Evolutionary conservation across 2,329 filamentous ascomycete species (phyloP).

Genomic region (Pseudogymnoascus sp.): DNA sequence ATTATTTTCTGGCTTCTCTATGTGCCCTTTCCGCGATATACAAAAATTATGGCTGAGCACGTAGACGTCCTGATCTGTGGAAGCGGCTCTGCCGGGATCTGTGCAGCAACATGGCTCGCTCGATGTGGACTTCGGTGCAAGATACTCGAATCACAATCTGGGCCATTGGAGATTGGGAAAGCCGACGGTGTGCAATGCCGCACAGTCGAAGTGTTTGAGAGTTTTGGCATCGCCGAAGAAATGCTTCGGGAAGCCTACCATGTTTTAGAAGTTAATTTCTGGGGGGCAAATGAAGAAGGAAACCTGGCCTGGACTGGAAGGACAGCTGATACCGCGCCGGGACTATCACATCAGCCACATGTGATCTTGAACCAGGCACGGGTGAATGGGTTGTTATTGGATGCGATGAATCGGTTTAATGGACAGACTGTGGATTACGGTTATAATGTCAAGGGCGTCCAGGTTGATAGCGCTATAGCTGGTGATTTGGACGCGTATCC

Average conservation of each 20-base stretch:
- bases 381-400: slow-evolving; percentile 47
- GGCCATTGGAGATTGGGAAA: slow-evolving; percentile 50
- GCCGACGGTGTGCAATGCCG: slow-evolving; percentile 57
- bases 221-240: slow-evolving; percentile 46
- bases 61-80: slow-evolving; percentile 54
- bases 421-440: slow-evolving; percentile 45
- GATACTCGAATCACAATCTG: slow-evolving; percentile 49
- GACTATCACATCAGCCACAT: slow-evolving; percentile 37
- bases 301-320: not conserved
- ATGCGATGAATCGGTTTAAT: slow-evolving; percentile 38
- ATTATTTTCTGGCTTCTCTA: not conserved
- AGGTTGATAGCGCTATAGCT: slow-evolving; percentile 35
- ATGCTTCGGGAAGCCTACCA: slow-evolving; percentile 49
- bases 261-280: slow-evolving; percentile 48
- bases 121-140: slow-evolving; percentile 48
- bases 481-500: not conserved
- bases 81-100: slow-evolving; percentile 54
- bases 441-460: slow-evolving; percentile 29
- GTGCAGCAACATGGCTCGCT: slow-evolving; percentile 53
- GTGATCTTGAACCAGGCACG: slow-evolving; percentile 51
- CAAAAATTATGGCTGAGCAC: slow-evolving; percentile 17
- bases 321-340: not conserved
- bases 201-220: slow-evolving; percentile 56
- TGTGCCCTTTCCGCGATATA: not conserved
- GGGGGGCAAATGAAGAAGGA: slow-evolving; percentile 29